Evolutionary conservation across 805 yeast species (phyloP), one percentile per base, ranked within the genome.

Genomic region (Cyberlindnera nakhonratchasimensis): DNA sequence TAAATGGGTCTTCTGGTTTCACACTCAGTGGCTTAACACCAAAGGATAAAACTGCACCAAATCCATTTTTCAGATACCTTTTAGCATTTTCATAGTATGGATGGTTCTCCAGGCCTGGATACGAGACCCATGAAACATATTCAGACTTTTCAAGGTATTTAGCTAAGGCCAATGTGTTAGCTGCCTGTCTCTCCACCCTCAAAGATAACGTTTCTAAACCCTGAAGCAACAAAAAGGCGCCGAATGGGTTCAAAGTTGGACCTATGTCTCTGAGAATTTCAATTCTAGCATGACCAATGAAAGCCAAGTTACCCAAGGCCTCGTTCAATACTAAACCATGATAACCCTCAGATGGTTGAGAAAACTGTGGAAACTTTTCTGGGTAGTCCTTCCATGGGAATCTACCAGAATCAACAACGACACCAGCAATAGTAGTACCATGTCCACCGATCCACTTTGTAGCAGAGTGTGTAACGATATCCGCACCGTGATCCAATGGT

Each of bases 401-500:
- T 38, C 85, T 90, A 53, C 97, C 96, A 28, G 89, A 79, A 63
- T 91, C 96, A 36, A 91, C 74, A 52, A 91, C 74, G 40, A 82
- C 86, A 40, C 98, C 98, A 40, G 85, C 97, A 64, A 90, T 82
- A 33, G 96, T 87, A 43, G 86, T 88, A 61, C 98, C 97, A 62
- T 90, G 97, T 46, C 97, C 98, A 50, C 96, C 96, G 53, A 90
- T 90, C 96, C 96, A 91, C 66, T 90, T 90, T 46, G 98, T 90
- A 42, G 96, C 96, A 47, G 96, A 89, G 65, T 90, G 96, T 17
- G 85, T 85, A 25, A 91, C 84, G 52, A 90, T 83, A 63, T 90
- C 96, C 35, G 88, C 97, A 52, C 97, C 97, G 58, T 77, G 84
- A 48, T 85, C 85, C 53, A 90, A 67, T 48, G 98, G 98, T 52